Conservation (phyloP, 116 monocot species). For the Papilionanthe hybrid region DNA sequence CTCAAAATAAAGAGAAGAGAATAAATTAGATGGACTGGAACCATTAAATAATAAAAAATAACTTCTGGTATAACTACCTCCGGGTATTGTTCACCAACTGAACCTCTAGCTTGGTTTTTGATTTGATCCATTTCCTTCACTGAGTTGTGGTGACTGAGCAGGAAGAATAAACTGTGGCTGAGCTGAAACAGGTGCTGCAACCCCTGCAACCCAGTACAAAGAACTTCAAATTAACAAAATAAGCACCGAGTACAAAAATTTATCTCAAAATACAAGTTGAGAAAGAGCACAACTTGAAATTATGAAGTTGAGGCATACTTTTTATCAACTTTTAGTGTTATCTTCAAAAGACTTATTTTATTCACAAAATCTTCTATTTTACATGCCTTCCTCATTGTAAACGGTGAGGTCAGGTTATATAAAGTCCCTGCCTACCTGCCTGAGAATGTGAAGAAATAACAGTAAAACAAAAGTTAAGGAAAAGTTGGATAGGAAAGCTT, state of each 20-base stretch:
- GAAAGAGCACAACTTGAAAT: background rate
- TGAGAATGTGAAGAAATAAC: background rate
- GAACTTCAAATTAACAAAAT: conserved; percentile 7
- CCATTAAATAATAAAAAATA: background rate
- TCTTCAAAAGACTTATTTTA: background rate
- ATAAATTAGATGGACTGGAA: background rate
- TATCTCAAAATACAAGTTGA: background rate
- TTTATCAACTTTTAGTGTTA: background rate
- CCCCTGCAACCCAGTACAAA: conserved; percentile 17
- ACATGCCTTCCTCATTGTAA: background rate
- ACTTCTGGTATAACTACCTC: conserved; percentile 31
- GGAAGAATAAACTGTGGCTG: conserved; percentile 55
- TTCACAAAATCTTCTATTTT: background rate
- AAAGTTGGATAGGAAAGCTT: background rate
- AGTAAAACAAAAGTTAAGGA: background rate
- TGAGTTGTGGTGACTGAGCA: conserved; percentile 66
- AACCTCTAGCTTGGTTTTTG: conserved; percentile 57
- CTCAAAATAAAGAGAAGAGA: background rate
- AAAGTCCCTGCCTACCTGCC: too few species aligned
- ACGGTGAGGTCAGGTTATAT: background rate
- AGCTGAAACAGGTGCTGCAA: conserved; percentile 35
- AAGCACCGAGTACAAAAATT: background rate
- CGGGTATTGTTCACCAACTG: conserved; percentile 23
- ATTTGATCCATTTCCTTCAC: conserved; percentile 54
- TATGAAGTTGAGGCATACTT: background rate